These are phyloP conservation scores for Pseudocohnilembus persalinus DNA, from an alignment of 169 alveolate genomes.

Conservation along the genomic window DNA sequence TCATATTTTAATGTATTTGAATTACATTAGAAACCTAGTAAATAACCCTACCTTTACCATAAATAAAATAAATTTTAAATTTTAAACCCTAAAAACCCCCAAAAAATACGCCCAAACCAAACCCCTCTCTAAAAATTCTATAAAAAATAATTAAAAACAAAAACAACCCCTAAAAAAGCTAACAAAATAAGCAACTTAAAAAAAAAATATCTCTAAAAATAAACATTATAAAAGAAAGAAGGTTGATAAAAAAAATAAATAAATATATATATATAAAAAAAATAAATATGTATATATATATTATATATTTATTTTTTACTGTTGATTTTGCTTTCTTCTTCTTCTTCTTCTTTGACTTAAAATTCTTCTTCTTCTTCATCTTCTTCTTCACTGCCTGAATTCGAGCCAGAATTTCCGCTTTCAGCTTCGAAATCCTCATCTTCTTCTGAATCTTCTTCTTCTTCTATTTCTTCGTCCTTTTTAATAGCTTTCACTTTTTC, in stretches of 20 bases:
- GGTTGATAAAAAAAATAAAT: too few relatives aligned
- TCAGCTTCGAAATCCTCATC: not conserved
- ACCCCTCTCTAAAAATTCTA: too few relatives aligned
- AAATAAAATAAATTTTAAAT: too few relatives aligned
- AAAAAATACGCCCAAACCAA: too few relatives aligned
- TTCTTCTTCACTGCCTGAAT: not conserved
- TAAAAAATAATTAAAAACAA: too few relatives aligned
- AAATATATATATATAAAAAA: too few relatives aligned
- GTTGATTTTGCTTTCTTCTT: conserved; percentile 34
- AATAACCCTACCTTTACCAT: too few relatives aligned
- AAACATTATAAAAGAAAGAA: not conserved
- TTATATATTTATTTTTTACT: conserved; percentile 33
- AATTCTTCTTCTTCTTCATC: conserved; percentile 1
- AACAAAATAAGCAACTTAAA: too few relatives aligned
- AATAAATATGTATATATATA: conserved; percentile 23
- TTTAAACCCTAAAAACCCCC: too few relatives aligned
- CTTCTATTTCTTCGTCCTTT: not conserved
- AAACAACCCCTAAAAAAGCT: not conserved
- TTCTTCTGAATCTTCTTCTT: conserved; percentile 4
- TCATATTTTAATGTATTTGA: not conserved
- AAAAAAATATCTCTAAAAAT: too few relatives aligned
- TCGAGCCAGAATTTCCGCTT: not conserved
- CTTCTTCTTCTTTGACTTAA: conserved; percentile 28
- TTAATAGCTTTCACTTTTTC: too few relatives aligned
- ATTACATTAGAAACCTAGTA: too few relatives aligned